phyloP scores from a whole-genome alignment of 2,329 filamentous ascomycete species.

The Diplodia corticola region DNA sequence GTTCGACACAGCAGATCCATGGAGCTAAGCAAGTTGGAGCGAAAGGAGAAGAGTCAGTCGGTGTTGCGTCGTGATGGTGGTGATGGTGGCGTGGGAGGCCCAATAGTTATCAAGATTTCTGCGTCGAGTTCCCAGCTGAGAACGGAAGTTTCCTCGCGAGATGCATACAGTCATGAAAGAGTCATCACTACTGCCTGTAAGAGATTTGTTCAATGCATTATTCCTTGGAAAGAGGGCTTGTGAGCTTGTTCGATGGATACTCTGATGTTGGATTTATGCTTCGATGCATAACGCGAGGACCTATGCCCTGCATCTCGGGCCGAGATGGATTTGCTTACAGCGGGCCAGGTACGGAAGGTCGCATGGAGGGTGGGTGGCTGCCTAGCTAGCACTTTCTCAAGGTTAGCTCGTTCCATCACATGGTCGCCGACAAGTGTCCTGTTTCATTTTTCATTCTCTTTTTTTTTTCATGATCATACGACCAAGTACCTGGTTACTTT shows the following conservation, averaged over 20 bases:
- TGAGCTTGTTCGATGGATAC: background rate
- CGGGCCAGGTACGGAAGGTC: background rate
- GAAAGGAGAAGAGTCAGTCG: background rate
- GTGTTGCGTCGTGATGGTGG: too few species aligned
- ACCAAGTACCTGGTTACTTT: background rate
- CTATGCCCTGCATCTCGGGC: background rate
- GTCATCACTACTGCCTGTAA: background rate
- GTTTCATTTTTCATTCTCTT: too few species aligned
- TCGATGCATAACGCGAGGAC: background rate
- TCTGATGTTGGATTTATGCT: background rate
- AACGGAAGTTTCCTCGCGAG: background rate
- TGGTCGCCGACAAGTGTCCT: background rate
- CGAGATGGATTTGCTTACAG: background rate
- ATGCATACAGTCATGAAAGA: background rate
- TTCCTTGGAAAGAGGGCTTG: background rate
- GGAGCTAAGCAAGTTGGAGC: background rate
- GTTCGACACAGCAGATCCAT: background rate
- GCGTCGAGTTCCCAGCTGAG: background rate
- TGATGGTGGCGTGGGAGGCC: background rate
- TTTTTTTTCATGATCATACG: too few species aligned
- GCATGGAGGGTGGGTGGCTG: background rate
- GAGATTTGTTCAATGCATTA: background rate
- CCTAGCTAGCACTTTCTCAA: background rate
- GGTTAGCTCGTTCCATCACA: background rate
- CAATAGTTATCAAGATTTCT: background rate